These are phyloP conservation scores for Lactuca sativa DNA, from an alignment of 129 eudicot genomes.

Conservation along the genomic window DNA sequence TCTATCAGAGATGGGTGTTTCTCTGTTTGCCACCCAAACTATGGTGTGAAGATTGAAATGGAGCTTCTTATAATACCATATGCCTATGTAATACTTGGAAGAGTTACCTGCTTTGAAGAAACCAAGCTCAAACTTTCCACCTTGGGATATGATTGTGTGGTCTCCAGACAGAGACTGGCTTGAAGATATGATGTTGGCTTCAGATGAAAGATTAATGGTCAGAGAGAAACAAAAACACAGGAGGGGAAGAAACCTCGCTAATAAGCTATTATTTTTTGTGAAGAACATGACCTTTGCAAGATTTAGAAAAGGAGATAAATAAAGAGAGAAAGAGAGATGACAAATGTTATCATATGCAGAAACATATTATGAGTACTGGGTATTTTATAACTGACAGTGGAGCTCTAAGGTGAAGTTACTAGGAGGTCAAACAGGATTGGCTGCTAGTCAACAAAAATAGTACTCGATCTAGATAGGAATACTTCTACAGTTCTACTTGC, in stretches of 20 bases:
- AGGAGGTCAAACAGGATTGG: background rate
- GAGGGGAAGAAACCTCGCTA: conserved; percentile 22
- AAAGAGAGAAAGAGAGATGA: background rate
- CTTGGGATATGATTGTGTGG: conserved; percentile 46
- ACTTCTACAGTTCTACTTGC: background rate
- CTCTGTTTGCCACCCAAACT: conserved; percentile 80
- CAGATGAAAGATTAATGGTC: conserved; percentile 18
- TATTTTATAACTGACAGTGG: background rate
- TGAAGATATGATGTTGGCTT: conserved; percentile 41
- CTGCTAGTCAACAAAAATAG: background rate
- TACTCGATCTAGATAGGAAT: background rate
- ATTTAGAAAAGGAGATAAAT: background rate
- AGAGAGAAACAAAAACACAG: conserved; percentile 36
- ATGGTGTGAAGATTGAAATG: conserved; percentile 27
- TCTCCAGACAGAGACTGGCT: conserved; percentile 57
- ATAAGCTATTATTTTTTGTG: conserved; percentile 1
- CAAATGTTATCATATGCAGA: background rate
- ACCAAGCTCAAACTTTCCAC: conserved; percentile 52
- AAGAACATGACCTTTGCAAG: conserved; percentile 17
- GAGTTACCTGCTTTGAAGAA: conserved; percentile 65
- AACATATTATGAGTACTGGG: background rate
- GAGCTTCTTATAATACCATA: conserved; percentile 55
- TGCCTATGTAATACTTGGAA: conserved; percentile 59
- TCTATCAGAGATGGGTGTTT: conserved; percentile 47
- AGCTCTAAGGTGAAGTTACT: background rate